Evolutionary conservation across 352 stramenopile genomes (phyloP).

Genomic region (Phytophthora quininea): DNA sequence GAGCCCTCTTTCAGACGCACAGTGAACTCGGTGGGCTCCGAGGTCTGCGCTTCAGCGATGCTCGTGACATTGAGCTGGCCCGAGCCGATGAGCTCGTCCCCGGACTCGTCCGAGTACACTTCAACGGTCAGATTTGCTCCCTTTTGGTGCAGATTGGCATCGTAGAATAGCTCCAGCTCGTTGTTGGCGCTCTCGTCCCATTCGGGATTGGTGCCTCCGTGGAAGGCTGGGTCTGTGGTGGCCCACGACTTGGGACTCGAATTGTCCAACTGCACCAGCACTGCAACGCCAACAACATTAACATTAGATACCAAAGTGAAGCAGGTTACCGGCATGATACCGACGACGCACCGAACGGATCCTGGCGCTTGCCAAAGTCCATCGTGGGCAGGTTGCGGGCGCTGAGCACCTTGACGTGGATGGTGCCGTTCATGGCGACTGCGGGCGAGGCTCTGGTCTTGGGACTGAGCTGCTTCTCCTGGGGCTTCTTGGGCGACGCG

Average conservation of each 20-base stretch:
- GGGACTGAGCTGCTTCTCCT: slow-evolving; percentile 16
- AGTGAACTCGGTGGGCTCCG: slow-evolving; percentile 39
- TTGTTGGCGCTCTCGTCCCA: slow-evolving; percentile 77
- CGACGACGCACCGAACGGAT: slow-evolving; percentile 62
- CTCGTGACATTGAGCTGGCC: slow-evolving; percentile 56
- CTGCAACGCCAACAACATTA: slow-evolving; percentile 30
- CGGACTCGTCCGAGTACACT: slow-evolving; percentile 75
- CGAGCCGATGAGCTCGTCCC: slow-evolving; percentile 76
- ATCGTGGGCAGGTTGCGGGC: slow-evolving; percentile 70
- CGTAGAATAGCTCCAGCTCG: slow-evolving; percentile 85
- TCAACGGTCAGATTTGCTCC: slow-evolving; percentile 65
- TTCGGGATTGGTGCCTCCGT: slow-evolving; percentile 63
- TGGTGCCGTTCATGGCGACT: slow-evolving; percentile 57
- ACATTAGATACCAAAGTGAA: slow-evolving; percentile 15
- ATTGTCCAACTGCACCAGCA: slow-evolving; percentile 73
- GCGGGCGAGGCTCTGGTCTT: slow-evolving; percentile 10
- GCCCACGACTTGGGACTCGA: slow-evolving; percentile 64
- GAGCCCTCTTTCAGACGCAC: slow-evolving; percentile 59
- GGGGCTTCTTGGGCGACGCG: slow-evolving; percentile 23
- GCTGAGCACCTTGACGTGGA: slow-evolving; percentile 76
- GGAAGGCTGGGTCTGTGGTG: slow-evolving; percentile 69
- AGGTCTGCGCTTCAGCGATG: slow-evolving; percentile 48
- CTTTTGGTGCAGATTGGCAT: slow-evolving; percentile 58
- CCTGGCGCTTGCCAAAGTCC: slow-evolving; percentile 83
- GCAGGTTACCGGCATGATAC: not conserved